Evolutionary conservation across 805 yeast species (phyloP), one percentile per base, ranked within the genome.

Genomic region (Starmerella riodocensis): DNA sequence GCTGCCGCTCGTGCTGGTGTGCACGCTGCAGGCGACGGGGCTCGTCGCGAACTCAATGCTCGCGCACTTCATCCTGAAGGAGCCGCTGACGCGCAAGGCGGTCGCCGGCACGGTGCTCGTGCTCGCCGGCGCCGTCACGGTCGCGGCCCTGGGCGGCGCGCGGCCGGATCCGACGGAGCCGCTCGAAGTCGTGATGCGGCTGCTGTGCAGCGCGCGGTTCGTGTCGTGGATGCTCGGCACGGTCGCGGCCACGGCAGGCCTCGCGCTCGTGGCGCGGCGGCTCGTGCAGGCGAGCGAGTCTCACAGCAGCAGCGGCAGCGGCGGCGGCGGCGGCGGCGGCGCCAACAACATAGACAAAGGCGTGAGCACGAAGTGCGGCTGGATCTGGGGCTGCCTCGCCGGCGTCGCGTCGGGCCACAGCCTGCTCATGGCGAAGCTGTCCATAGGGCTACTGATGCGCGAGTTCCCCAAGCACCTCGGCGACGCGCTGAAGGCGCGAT

Each of bases 321-420:
- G n/a, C n/a, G n/a, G n/a, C n/a, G n/a, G n/a, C 19, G 14, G 19
- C 22, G 14, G 12, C 13, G 14, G 16, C 13, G 19, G 13, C 19
- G 27, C 27, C 13, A 24, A 24, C 13, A 24, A 24, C 13, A 24
- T 24, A 9, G 13, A 24, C 27, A 24, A 9, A 11, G 12, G 27
- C 13, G 7, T 28, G n/a, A 17, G 14, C 18, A 14, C 17, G 8
- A 28, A 9, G 8, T 16, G 31, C 25, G 94, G 94, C 1, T 54
- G 73, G 4, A 55, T 71, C 11, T 78, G 66, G 55, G 94, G 94
- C 1, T 52, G 73, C 16, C 62, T 74, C 4, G 73, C 84, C 34
- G 94, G 94, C 2, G 71, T 76, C 0, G 62, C 84, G 34, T 79
- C 93, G 0, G 94, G 94, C 0, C 93, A 82, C 54, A 80, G 94